Evolutionary conservation across 2,329 filamentous ascomycete species (phyloP), one percentile per base, ranked within the genome.

Genomic region (Fusarium nurragi): DNA sequence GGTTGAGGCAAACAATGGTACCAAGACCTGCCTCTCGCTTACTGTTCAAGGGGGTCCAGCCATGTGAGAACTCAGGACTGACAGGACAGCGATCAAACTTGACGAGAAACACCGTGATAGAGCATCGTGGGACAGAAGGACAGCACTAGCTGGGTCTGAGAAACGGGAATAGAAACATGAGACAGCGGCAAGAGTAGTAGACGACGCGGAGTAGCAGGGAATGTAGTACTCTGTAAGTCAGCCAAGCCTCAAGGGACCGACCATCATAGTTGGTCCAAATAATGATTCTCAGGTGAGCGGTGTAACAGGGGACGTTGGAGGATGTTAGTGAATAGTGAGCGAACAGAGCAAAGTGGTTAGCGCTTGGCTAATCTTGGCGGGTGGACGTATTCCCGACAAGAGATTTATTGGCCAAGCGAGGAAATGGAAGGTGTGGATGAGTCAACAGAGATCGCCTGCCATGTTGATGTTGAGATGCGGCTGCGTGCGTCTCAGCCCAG

Each of bases 401-500:
- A 28, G 28, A 30, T 36, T 55, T 18, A 19, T 8, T 22, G 54
- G 28, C 41, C 23, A 55, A 46, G 25, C 26, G 38, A 40, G 22
- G 45, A 54, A 28, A 25, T 36, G 21, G 26, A 45, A 54, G 47
- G 30, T 36, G 21, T 54, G 40, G 38, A 59, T 40, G 62, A 59
- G 62, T 58, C 44, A 60, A 59, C 26, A n/a, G 23, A 12, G 22
- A 48, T 45, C 58, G 46, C 56, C 47, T 46, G 49, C 26, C n/a
- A 11, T 41, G 51, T 63, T 63, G 59, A 59, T 38, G 54, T 60
- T 48, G 53, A 37, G 54, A 66, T 71, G 66, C 56, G 52, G 64
- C 64, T 67, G 43, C 46, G 65, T 51, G 51, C 53, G 69, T 71
- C 69, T 68, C 69, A 71, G 37, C 50, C 32, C 38, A 26, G 57